These are phyloP conservation scores for Colletotrichum sansevieriae DNA, from an alignment of 2,329 filamentous ascomycete species.

Conservation along the genomic window DNA sequence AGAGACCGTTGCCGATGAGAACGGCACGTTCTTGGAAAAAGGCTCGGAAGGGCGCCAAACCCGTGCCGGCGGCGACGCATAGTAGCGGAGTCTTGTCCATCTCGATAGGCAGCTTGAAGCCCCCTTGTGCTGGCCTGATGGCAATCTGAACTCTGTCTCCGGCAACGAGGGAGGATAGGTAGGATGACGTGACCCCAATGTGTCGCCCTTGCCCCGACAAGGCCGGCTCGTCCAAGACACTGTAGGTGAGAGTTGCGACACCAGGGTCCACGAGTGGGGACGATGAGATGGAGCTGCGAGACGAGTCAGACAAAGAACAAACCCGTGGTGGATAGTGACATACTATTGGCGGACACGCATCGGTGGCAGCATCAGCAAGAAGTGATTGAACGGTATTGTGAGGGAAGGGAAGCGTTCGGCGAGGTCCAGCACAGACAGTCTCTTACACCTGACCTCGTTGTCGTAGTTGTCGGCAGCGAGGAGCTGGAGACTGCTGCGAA, in stretches of 20 bases:
- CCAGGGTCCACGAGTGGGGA: constrained; percentile 70
- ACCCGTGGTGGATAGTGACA: neutral
- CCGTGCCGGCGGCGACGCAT: constrained; percentile 92
- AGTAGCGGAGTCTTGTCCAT: constrained; percentile 89
- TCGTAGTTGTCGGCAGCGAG: constrained; percentile 55
- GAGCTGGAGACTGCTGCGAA: constrained; percentile 49
- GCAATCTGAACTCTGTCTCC: constrained; percentile 64
- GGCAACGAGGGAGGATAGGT: constrained; percentile 63
- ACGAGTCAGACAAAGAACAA: neutral
- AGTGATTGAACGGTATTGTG: constrained; percentile 68
- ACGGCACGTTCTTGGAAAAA: constrained; percentile 97
- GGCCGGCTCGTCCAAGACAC: constrained; percentile 67
- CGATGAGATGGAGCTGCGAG: constrained; percentile 72
- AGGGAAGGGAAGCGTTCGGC: constrained; percentile 68
- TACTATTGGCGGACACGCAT: constrained; percentile 61
- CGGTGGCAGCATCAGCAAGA: constrained; percentile 73
- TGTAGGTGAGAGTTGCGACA: constrained; percentile 73
- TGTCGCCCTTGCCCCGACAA: constrained; percentile 63
- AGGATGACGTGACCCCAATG: constrained; percentile 72
- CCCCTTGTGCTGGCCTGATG: constrained; percentile 54
- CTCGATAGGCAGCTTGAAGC: constrained; percentile 88
- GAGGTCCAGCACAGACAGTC: constrained; percentile 70
- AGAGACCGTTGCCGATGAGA: constrained; percentile 59
- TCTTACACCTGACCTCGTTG: constrained; percentile 58
- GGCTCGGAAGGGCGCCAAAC: constrained; percentile 96